A percentile compares a stretch with the other conserved stretches of the same genome.
Evolutionary conservation across 139 green algal species (phyloP).

Genomic region (Chlorella vulgaris): DNA sequence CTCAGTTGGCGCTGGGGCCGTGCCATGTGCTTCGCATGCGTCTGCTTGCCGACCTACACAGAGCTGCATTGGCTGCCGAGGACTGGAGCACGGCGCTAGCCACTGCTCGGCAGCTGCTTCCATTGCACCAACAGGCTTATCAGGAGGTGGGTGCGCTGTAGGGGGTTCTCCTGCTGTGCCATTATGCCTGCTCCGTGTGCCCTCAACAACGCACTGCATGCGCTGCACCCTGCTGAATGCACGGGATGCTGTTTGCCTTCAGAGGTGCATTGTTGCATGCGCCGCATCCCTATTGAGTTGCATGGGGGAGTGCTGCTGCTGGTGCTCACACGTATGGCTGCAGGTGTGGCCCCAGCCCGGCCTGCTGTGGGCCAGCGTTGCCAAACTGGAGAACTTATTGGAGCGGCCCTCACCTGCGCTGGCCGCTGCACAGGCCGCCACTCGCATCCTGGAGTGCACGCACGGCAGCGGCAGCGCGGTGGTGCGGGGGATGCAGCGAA

Average conservation of each 20-base stretch:
- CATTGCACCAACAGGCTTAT: slow-evolving; percentile 59
- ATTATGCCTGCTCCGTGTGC: too few species aligned
- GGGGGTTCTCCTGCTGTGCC: too few species aligned
- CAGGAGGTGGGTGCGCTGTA: slow-evolving; percentile 46
- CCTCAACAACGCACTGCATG: too few species aligned
- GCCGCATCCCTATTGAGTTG: too few species aligned
- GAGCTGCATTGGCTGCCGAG: slow-evolving; percentile 44
- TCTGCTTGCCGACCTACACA: slow-evolving; percentile 46
- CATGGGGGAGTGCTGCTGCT: too few species aligned
- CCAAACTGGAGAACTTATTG: slow-evolving; percentile 40
- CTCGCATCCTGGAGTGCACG: slow-evolving; percentile 42
- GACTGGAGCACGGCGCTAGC: slow-evolving; percentile 52
- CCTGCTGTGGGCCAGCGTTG: slow-evolving; percentile 36
- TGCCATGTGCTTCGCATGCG: slow-evolving; percentile 47
- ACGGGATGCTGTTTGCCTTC: too few species aligned
- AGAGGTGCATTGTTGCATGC: too few species aligned
- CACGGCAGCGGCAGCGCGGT: slow-evolving; percentile 12
- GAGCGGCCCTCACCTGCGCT: slow-evolving; percentile 33
- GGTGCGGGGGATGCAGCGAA: slow-evolving; percentile 19
- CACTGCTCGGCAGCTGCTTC: slow-evolving; percentile 38
- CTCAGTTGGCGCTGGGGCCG: slow-evolving; percentile 15
- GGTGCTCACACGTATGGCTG: not conserved
- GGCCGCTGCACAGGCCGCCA: slow-evolving; percentile 31
- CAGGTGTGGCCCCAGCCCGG: slow-evolving; percentile 52
- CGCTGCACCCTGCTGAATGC: too few species aligned